Base-by-base conservation (phyloP, 2,329 filamentous ascomycete species). In the Calonectria fujianensis region DNA sequence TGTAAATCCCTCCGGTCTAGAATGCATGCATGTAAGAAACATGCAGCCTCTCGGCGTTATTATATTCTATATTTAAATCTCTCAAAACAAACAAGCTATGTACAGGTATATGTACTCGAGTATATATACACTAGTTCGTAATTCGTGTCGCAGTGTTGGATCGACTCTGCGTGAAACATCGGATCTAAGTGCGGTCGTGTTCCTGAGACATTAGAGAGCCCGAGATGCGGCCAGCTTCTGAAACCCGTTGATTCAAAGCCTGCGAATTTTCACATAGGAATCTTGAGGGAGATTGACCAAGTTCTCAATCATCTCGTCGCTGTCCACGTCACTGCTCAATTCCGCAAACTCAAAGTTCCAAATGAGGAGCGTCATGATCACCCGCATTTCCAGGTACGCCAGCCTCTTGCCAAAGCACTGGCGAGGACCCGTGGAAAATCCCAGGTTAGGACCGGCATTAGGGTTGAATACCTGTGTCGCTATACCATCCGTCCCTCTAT, bases 401-500 rank as follows among this genome's bases (percentile, higher is more conserved):
- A 87, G 73, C 75, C 78, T 82, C 69, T 81, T 82, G 0, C 86
- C 86, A 63, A 83, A 87, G 69, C 86, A 88, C 1, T 83, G 83
- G 2, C 86, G 77, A 3, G 82, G 80, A 0, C 86, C 86, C 8
- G 81, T 57, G 0, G 85, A 84, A 75, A 87, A 88, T 0, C 82
- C 77, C 31, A 86, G 76, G 16, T 73, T 80, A 0, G 85, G 86
- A 0, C 85, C 85, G 0, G 85, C 84, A 59, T 79, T 73, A 1
- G 81, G 69, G 54, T 84, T 82, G 50, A 84, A 86, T 20, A 78
- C 78, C 35, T 52, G 76, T 72, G 52, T 67, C 16, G 54, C 37
- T 16, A 64, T 67, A 16, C 76, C 76, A 13, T 74, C 63, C 4
- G 59, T 51, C 5, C 48, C 67, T 71, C 64, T 41, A 4, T 77